These are phyloP conservation scores for Sphaerulina populicola DNA, from an alignment of 2,329 filamentous ascomycete species.

Conservation along the genomic window DNA sequence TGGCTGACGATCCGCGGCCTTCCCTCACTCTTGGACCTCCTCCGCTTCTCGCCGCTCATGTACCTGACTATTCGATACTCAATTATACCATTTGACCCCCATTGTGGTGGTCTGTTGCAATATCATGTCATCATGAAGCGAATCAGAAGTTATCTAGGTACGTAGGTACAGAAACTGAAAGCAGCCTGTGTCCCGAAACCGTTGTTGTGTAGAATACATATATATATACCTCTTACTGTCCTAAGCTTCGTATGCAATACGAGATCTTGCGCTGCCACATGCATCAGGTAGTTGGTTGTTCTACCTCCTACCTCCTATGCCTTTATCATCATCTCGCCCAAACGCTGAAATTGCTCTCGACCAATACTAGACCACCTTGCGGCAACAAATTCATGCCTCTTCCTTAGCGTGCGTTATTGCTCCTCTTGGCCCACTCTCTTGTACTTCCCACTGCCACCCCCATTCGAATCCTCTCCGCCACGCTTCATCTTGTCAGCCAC, in stretches of 20 bases:
- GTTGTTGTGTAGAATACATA: background rate
- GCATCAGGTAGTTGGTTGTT: background rate
- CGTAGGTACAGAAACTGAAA: too few species aligned
- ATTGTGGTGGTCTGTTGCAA: too few species aligned
- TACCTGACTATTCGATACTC: too few species aligned
- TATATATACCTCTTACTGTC: background rate
- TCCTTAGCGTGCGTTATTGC: slow-evolving; percentile 7
- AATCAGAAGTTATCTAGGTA: too few species aligned
- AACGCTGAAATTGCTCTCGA: slow-evolving; percentile 8
- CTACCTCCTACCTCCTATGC: too few species aligned
- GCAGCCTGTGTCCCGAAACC: background rate
- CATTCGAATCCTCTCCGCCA: slow-evolving; percentile 37
- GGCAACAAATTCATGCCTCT: background rate
- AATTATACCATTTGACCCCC: too few species aligned
- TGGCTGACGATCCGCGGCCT: too few species aligned
- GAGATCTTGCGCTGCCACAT: background rate
- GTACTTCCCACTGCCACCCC: slow-evolving; percentile 39
- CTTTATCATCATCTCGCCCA: slow-evolving; percentile 8
- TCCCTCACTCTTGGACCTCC: too few species aligned
- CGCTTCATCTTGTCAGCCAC: slow-evolving; percentile 47
- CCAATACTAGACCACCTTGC: background rate
- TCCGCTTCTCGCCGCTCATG: too few species aligned
- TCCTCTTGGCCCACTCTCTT: slow-evolving; percentile 40
- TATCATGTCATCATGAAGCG: too few species aligned
- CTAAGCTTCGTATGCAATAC: background rate